These are phyloP conservation scores for Candida silvicultrix DNA, from an alignment of 805 yeast species.

Conservation along the genomic window DNA sequence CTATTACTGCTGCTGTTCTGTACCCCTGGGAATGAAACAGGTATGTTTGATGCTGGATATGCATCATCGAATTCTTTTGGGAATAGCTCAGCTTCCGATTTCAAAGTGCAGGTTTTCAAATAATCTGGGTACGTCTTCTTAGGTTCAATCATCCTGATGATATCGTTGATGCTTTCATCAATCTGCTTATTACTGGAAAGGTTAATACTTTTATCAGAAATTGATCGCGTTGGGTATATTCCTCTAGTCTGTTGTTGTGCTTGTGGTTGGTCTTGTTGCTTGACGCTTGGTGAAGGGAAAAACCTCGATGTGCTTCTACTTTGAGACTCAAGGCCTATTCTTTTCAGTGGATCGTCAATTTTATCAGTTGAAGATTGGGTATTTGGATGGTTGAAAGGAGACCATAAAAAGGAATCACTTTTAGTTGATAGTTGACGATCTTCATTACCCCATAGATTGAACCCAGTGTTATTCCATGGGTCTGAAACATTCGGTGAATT, in stretches of 20 bases:
- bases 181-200: background rate
- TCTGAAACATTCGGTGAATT: background rate
- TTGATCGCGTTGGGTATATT: background rate
- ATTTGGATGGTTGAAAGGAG: conserved; percentile 14
- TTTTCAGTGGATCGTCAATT: conserved; percentile 11
- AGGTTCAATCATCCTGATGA: background rate
- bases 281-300: conserved; percentile 18
- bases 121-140: background rate
- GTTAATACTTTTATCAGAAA: background rate
- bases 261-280: conserved; percentile 14
- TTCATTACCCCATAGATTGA: conserved; percentile 19
- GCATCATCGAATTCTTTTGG: conserved; percentile 5
- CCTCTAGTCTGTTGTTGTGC: too few relatives aligned
- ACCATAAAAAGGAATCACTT: conserved; percentile 21
- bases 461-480: background rate
- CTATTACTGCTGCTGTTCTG: background rate
- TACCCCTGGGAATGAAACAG: conserved; percentile 6
- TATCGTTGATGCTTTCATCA: background rate
- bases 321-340: background rate
- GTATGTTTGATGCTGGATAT: background rate
- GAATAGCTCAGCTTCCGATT: conserved; percentile 7
- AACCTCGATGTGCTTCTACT: conserved; percentile 17
- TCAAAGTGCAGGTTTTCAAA: conserved; percentile 2
- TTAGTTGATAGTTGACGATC: conserved; percentile 20
- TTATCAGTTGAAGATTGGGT: background rate